Evolutionary conservation across 139 green algal genomes (phyloP).

Genomic region (Chlorella sorokiniana): DNA sequence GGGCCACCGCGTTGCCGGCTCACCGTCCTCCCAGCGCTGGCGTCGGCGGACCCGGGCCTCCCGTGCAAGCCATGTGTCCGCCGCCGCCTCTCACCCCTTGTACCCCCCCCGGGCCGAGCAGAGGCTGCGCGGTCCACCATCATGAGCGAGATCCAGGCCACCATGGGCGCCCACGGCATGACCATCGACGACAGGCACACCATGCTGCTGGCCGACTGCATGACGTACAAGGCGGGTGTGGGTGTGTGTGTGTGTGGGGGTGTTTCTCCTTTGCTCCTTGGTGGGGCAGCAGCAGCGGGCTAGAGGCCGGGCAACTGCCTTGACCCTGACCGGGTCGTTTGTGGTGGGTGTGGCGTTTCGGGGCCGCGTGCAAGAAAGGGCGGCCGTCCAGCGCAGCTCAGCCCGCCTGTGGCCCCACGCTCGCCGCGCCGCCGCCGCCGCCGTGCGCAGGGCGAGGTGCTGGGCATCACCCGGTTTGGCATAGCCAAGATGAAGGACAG

Average conservation of each 20-base stretch:
- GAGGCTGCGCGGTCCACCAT: conserved; percentile 21
- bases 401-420: neutral
- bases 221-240: conserved; percentile 90
- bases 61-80: no score
- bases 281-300: neutral
- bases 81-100: no score
- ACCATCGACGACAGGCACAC: conserved; percentile 93
- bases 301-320: neutral
- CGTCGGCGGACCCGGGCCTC: no score
- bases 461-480: conserved; percentile 98
- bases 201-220: conserved; percentile 98
- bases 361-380: no score
- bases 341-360: no score
- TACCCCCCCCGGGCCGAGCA: no score
- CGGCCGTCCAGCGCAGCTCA: no score
- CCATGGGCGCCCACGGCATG: conserved; percentile 95
- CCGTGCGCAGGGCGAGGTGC: conserved; percentile 83
- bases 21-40: no score
- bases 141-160: conserved; percentile 85
- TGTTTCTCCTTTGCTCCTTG: neutral
- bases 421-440: neutral
- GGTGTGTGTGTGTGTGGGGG: neutral
- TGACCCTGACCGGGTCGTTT: no score
- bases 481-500: conserved; percentile 99
- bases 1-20: no score